phyloP scores from a whole-genome alignment of 257 asterid genomes.

The Ajuga chamaepitys region DNA sequence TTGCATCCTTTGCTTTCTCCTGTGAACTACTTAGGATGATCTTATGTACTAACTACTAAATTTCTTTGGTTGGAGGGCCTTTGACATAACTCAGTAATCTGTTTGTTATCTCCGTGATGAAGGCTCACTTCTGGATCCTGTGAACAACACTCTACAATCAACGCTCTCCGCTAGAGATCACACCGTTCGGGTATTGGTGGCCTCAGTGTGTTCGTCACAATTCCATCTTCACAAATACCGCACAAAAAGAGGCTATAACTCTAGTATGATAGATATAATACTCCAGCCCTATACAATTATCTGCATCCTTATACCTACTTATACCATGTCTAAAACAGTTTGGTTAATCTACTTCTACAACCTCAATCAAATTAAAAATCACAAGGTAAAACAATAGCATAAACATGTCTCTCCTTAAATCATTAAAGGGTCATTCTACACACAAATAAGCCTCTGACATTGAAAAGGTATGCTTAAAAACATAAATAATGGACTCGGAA shows the following conservation, averaged over 20 bases:
- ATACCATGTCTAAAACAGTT: no score
- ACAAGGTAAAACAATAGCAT: no score
- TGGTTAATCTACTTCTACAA: no score
- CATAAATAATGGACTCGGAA: no score
- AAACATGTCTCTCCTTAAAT: no score
- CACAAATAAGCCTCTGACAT: no score
- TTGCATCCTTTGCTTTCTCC: neutral
- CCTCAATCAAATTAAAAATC: no score
- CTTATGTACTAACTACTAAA: slow-evolving; percentile 18
- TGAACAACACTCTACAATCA: slow-evolving; percentile 97
- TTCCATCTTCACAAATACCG: slow-evolving; percentile 59
- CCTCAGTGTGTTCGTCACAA: slow-evolving; percentile 71
- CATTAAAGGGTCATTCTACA: no score
- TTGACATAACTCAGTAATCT: slow-evolving; percentile 56
- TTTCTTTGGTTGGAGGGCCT: slow-evolving; percentile 60
- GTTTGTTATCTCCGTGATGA: slow-evolving; percentile 81
- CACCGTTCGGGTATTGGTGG: slow-evolving; percentile 81
- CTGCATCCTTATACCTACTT: no score
- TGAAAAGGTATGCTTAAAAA: no score
- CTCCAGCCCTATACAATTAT: no score
- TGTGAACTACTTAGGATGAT: neutral
- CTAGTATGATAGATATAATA: no score
- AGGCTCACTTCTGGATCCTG: slow-evolving; percentile 69
- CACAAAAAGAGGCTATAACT: slow-evolving; percentile 33
- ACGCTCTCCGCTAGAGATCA: slow-evolving; percentile 63